Conservation (phyloP, 805 yeast species). For the Metschnikowia rubicola region DNA sequence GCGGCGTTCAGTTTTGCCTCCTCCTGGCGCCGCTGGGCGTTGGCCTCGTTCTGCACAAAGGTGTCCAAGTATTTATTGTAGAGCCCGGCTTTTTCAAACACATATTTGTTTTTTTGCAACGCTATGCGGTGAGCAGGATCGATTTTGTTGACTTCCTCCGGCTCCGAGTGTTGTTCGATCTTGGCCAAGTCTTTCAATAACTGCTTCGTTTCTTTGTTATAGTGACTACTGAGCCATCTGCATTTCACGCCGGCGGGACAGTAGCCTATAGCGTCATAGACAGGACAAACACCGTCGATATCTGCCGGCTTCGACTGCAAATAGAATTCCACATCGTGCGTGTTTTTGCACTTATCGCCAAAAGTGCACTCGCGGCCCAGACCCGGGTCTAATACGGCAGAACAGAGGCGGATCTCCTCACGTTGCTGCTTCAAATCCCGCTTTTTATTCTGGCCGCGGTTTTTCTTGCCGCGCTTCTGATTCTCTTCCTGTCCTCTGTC, state of each 20-base stretch:
- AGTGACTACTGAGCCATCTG: conserved; percentile 81
- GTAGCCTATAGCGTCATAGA: conserved; percentile 71
- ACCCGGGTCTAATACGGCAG: conserved; percentile 56
- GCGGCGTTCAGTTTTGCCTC: conserved; percentile 33
- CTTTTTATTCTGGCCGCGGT: conserved; percentile 79
- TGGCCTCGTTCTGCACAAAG: conserved; percentile 43
- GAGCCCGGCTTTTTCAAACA: conserved; percentile 53
- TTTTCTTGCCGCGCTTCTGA: conserved; percentile 42
- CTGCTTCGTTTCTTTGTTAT: conserved; percentile 41
- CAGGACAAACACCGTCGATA: conserved; percentile 80
- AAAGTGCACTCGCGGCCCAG: conserved; percentile 48
- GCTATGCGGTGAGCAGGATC: conserved; percentile 40
- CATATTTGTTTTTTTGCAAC: conserved; percentile 61
- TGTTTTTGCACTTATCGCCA: conserved; percentile 71
- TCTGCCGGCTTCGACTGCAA: conserved; percentile 66
- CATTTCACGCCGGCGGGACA: conserved; percentile 94
- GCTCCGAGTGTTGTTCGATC: conserved; percentile 32
- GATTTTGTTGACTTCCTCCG: conserved; percentile 65
- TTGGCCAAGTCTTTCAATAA: conserved; percentile 44
- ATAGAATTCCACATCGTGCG: conserved; percentile 71
- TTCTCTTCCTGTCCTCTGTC: conserved; percentile 28
- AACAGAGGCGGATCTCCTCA: conserved; percentile 65
- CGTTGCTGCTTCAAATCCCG: conserved; percentile 69
- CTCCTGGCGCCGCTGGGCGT: conserved; percentile 28
- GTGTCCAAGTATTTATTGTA: conserved; percentile 61